phyloP scores from a whole-genome alignment of 2,329 filamentous ascomycete species.

The Orbilia javanica region DNA sequence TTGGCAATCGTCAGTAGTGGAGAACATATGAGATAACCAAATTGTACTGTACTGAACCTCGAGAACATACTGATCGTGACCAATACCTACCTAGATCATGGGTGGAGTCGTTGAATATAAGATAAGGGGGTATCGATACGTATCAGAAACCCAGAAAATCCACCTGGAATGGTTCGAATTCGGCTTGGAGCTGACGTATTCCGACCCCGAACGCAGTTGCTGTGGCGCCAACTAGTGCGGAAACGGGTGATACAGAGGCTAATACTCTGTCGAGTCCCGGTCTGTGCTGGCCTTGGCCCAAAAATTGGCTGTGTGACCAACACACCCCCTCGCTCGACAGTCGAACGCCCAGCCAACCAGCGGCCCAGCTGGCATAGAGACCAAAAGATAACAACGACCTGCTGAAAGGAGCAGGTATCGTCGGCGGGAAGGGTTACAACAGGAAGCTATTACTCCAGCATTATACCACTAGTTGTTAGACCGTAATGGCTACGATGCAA shows the following conservation, averaged over 20 bases:
- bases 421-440: neutral
- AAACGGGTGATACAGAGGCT: neutral
- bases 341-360: neutral
- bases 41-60: too few species aligned
- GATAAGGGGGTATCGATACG: too few species aligned
- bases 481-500: neutral
- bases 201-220: neutral
- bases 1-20: too few species aligned
- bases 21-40: too few species aligned
- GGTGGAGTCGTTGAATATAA: too few species aligned
- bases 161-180: too few species aligned
- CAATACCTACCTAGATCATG: too few species aligned
- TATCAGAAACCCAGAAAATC: too few species aligned
- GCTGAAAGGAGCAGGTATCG: constrained; percentile 17
- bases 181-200: neutral
- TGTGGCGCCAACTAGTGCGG: neutral
- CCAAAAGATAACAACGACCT: neutral
- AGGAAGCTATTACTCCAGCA: neutral
- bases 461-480: neutral
- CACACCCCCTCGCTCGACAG: neutral
- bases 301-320: constrained; percentile 17
- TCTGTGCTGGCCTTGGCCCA: neutral
- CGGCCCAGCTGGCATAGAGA: neutral
- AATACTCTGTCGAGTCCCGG: too few species aligned
- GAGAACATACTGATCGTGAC: too few species aligned